Percentiles rank a stretch among this genome's conserved stretches.
Conservation (phyloP, 257 asterid genomes). For the Solanum sejunctum region DNA sequence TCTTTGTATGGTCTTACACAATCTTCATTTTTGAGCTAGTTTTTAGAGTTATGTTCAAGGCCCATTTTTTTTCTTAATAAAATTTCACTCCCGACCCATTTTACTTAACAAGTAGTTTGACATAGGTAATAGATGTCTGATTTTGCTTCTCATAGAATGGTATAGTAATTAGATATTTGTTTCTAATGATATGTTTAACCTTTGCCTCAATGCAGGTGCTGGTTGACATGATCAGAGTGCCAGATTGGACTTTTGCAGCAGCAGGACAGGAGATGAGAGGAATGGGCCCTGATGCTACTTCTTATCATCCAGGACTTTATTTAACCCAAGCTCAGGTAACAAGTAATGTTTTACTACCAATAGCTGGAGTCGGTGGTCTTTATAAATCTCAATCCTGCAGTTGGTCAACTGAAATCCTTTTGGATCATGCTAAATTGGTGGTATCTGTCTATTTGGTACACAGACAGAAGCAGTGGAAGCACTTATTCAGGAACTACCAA, state of each 20-base stretch:
- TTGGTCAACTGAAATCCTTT: background rate
- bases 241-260: conserved; percentile 97
- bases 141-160: background rate
- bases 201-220: conserved; percentile 37
- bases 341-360: background rate
- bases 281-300: conserved; percentile 86
- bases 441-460: conserved; percentile 3
- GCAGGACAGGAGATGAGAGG: conserved; percentile 97
- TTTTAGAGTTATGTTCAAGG: background rate
- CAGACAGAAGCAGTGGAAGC: conserved; percentile 87
- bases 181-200: background rate
- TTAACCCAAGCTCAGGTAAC: conserved; percentile 88
- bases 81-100: background rate
- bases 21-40: background rate
- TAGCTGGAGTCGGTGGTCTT: background rate
- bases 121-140: background rate
- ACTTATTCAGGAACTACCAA: conserved; percentile 75
- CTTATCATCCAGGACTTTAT: conserved; percentile 85
- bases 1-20: background rate
- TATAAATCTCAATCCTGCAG: background rate
- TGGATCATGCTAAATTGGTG: background rate
- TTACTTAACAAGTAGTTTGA: background rate
- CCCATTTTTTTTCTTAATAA: background rate
- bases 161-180: background rate
- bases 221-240: conserved; percentile 92